Evolutionary conservation across 176 grass and related monocot genomes (phyloP).

Genomic region (Oryza glaberrima): DNA sequence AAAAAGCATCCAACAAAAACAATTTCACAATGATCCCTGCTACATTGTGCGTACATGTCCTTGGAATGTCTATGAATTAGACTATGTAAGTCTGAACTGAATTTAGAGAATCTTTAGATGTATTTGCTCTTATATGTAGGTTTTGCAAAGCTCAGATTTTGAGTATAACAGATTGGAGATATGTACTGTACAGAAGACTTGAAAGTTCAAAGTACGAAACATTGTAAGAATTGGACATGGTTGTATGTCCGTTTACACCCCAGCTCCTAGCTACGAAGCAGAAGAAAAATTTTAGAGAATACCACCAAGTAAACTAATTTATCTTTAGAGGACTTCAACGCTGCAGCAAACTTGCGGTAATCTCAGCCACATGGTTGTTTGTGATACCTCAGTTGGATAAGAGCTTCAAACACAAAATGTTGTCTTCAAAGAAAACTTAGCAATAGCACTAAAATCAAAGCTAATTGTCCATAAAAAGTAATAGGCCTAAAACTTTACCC

Average conservation of each 20-base stretch:
- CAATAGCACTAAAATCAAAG: background rate
- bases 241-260: background rate
- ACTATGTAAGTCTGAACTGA: constrained; percentile 18
- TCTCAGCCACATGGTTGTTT: background rate
- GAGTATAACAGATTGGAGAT: constrained; percentile 7
- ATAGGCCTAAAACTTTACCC: background rate
- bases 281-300: background rate
- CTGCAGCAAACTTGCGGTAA: background rate
- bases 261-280: background rate
- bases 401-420: background rate
- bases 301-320: constrained; percentile 9
- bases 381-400: background rate
- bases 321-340: constrained; percentile 1
- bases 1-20: background rate
- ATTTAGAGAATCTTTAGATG: background rate
- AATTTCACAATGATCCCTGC: background rate
- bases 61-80: background rate
- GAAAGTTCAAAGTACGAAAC: background rate
- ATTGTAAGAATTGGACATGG: background rate
- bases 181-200: constrained; percentile 9
- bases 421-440: background rate
- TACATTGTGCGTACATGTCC: background rate
- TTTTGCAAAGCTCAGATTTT: background rate
- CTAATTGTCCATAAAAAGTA: background rate
- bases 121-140: background rate